These are phyloP conservation scores for Erucastrum elatum DNA, from an alignment of 345 rosid genomes.

Conservation along the genomic window DNA sequence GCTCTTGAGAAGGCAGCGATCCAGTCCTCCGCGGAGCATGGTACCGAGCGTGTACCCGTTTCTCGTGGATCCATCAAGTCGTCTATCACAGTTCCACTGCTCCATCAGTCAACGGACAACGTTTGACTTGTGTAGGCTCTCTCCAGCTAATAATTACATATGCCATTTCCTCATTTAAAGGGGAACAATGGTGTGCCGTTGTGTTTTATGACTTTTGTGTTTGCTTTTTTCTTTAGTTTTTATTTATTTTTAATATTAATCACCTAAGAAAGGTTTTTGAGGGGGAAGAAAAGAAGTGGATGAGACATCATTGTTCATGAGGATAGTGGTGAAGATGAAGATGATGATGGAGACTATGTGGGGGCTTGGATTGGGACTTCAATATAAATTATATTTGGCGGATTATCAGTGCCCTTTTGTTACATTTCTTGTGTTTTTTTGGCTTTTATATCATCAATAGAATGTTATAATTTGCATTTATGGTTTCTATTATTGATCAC, in stretches of 20 bases:
- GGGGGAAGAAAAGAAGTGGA: neutral
- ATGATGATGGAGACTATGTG: neutral
- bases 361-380: neutral
- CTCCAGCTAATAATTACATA: slow-evolving; percentile 36
- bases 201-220: slow-evolving; percentile 39
- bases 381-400: neutral
- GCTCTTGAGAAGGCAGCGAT: slow-evolving; percentile 55
- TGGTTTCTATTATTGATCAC: slow-evolving; percentile 2
- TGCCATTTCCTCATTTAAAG: slow-evolving; percentile 34
- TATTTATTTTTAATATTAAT: slow-evolving; percentile 3
- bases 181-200: slow-evolving; percentile 33
- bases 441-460: neutral
- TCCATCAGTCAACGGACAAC: slow-evolving; percentile 75
- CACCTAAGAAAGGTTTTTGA: slow-evolving; percentile 37
- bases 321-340: neutral
- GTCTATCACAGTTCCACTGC: slow-evolving; percentile 76
- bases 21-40: slow-evolving; percentile 64
- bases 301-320: neutral
- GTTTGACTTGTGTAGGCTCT: slow-evolving; percentile 49
- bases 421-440: neutral
- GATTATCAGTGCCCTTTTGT: neutral
- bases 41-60: slow-evolving; percentile 48
- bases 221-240: slow-evolving; percentile 9
- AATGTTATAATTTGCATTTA: slow-evolving; percentile 36
- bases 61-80: slow-evolving; percentile 53